A percentile compares a stretch with the other conserved stretches of the same genome.
phyloP scores from a whole-genome alignment of 371 early-diverging fungal species.

The Massospora cicadina region DNA sequence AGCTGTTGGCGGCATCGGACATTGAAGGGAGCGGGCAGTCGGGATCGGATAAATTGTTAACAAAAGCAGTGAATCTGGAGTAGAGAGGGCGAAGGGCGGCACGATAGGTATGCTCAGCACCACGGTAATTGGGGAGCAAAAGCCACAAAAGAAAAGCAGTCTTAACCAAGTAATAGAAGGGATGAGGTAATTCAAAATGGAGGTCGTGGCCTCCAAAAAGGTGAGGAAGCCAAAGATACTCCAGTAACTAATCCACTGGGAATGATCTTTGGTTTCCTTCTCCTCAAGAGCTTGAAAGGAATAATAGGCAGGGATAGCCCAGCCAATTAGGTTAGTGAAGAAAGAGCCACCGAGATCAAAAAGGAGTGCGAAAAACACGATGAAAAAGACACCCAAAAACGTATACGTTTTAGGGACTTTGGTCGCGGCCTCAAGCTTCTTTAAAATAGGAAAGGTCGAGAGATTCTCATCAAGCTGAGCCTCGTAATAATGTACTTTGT shows the following conservation, averaged over 20 bases:
- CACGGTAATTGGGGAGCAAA: conserved; percentile 18
- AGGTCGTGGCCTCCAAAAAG: conserved; percentile 67
- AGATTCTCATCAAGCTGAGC: conserved; percentile 56
- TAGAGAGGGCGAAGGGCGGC: conserved; percentile 35
- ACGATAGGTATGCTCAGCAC: conserved; percentile 33
- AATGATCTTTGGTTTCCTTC: conserved; percentile 54
- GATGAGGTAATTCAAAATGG: conserved; percentile 66
- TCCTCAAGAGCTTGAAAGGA: conserved; percentile 83
- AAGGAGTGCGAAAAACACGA: conserved; percentile 54
- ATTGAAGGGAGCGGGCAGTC: conserved; percentile 20
- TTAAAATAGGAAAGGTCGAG: conserved; percentile 37
- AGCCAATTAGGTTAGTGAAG: conserved; percentile 66
- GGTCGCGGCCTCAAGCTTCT: conserved; percentile 48
- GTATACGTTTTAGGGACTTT: conserved; percentile 71
- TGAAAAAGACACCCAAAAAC: conserved; percentile 31
- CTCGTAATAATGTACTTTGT: conserved; percentile 23
- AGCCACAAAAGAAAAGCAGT: conserved; percentile 58
- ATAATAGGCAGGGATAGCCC: conserved; percentile 76
- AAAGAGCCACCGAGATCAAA: conserved; percentile 70
- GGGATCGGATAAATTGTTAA: conserved; percentile 17
- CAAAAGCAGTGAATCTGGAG: conserved; percentile 19
- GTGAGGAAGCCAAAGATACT: conserved; percentile 71
- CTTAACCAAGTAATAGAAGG: conserved; percentile 87
- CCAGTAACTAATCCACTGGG: conserved; percentile 75
- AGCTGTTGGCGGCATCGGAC: conserved; percentile 16